These are phyloP conservation scores for Lobosporangium transversale DNA, from an alignment of 192 early-diverging fungal species.

Conservation along the genomic window DNA sequence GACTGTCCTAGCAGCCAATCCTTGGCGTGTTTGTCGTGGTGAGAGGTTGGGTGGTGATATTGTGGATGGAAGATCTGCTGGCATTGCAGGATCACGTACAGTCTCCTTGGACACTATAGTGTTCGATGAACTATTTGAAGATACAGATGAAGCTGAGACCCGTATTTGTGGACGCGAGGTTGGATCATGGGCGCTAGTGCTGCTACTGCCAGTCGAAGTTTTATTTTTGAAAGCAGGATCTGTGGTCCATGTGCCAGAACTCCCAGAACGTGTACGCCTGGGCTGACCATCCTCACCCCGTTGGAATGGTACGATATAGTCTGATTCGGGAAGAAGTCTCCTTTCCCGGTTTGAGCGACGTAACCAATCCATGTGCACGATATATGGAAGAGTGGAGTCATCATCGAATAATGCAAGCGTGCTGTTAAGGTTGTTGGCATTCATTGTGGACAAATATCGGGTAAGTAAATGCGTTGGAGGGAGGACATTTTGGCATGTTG, in stretches of 20 bases:
- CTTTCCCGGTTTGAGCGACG: conserved; percentile 11
- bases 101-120: too few relatives aligned
- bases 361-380: conserved; percentile 38
- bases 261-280: conserved; percentile 5
- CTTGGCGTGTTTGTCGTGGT: neutral
- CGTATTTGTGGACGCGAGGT: too few relatives aligned
- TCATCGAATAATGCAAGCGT: conserved; percentile 18
- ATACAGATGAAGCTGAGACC: too few relatives aligned
- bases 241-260: conserved; percentile 26
- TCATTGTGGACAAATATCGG: too few relatives aligned
- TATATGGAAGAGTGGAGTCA: conserved; percentile 10
- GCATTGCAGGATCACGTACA: neutral
- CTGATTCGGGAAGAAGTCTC: conserved; percentile 24
- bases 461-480: too few relatives aligned
- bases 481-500: too few relatives aligned
- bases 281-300: conserved; percentile 19
- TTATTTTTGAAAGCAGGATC: too few relatives aligned
- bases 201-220: too few relatives aligned
- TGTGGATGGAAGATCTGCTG: neutral
- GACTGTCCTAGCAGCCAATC: conserved; percentile 14
- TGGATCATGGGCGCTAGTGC: too few relatives aligned
- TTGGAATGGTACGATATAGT: conserved; percentile 43
- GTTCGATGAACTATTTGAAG: too few relatives aligned
- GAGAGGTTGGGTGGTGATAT: neutral
- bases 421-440: conserved; percentile 7